Base-by-base conservation (phyloP, 371 early-diverging fungal species). In the Rhizomucor miehei region DNA sequence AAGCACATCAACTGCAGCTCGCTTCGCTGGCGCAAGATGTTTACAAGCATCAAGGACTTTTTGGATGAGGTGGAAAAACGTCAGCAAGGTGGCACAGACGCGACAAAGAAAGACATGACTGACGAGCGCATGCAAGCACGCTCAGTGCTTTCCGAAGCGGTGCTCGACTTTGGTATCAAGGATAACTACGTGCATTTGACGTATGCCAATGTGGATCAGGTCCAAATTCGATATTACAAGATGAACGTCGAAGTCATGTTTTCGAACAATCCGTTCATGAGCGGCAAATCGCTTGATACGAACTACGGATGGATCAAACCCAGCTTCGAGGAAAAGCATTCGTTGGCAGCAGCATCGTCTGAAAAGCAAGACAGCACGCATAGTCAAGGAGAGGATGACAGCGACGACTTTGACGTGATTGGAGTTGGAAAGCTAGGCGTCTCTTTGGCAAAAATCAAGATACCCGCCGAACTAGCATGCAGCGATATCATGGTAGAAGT, bases 171-270 rank as follows among this genome's bases (percentile, higher is more conserved):
- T 44, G 50, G 52, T 11, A 51, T 68, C 10, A 49, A 59, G 23
- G 38, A 37, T 2, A 50, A 57, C 11, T 41, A 62, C 23, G 13
- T 76, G 1, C 51, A 60, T 2, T 36, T 72, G 6, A 59, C 52
- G 6, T 63, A 62, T 49, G 64, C 71, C 11, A 80, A 80, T 12
- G 57, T 80, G 2, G 52, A 53, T 0, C 41, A 56, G 23, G 52
- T 80, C 17, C 59, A 69, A 34, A 65, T 83, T 20, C 69, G 77
- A 36, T 83, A 75, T 35, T 81, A 85, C 44, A 75, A 73, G 34
- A 75, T 82, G 54, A 75, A 85, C 46, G 73, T 79, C n/a, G 85
- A 85, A 58, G 74, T 75, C 39, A 80, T 82, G 76, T 85, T 85
- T 53, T 83, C 84, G 0, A 63, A 57, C 24, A 68, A 66, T 23